Evolutionary conservation across 2,329 filamentous ascomycete genomes (phyloP).

Genomic region (Colletotrichum tofieldiae): DNA sequence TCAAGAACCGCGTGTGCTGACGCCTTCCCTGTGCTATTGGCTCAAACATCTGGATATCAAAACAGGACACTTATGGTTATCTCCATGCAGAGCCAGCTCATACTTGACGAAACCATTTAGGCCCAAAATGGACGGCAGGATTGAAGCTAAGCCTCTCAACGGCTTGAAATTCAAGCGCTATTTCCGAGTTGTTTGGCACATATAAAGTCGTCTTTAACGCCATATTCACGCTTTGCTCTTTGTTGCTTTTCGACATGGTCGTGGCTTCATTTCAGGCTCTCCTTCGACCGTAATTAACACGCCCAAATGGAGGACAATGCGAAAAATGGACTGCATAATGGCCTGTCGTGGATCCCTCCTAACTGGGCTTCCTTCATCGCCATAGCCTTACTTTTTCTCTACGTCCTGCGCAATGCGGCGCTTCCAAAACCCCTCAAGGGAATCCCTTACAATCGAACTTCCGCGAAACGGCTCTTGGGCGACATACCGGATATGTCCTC

Average conservation of each 20-base stretch:
- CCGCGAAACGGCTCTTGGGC: conserved; percentile 45
- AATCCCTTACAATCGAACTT: conserved; percentile 48
- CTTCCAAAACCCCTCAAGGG: conserved; percentile 50
- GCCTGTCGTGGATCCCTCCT: neutral
- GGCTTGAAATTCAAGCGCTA: no score
- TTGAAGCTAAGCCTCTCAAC: no score
- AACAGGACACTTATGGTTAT: no score
- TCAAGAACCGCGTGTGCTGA: no score
- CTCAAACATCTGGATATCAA: no score
- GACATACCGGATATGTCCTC: conserved; percentile 42
- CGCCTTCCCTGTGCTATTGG: no score
- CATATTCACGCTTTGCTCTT: neutral
- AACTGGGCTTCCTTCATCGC: neutral
- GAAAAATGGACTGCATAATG: neutral
- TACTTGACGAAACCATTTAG: no score
- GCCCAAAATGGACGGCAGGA: no score
- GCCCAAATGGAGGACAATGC: neutral
- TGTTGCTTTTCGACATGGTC: neutral
- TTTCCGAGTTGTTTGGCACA: no score
- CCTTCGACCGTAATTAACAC: no score
- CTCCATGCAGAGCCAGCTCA: no score
- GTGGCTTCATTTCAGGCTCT: neutral
- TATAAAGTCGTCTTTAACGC: no score
- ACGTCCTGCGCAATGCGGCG: conserved; percentile 2
- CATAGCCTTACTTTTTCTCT: neutral